Evolutionary conservation across 768 basidiomycete species (phyloP).

Genomic region (Paxillus involutus): DNA sequence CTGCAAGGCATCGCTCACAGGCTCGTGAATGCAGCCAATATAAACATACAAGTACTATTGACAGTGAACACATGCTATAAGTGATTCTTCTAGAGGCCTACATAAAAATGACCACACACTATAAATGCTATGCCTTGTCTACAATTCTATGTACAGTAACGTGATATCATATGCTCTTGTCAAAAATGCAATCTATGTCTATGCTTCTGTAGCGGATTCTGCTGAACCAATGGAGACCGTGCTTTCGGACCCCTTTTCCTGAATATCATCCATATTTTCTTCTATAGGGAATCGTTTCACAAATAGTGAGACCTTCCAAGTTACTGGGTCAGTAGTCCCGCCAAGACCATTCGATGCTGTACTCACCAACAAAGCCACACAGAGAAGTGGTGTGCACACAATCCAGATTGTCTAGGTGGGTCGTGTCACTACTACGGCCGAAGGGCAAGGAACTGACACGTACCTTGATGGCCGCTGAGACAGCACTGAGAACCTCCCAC

Average conservation of each 20-base stretch:
- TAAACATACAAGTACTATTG: neutral
- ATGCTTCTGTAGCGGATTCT: conserved; percentile 14
- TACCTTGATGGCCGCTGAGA: conserved; percentile 68
- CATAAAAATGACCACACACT: neutral
- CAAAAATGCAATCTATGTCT: conserved; percentile 6
- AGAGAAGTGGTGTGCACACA: conserved; percentile 68
- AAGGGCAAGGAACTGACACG: conserved; percentile 11
- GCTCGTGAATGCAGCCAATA: neutral
- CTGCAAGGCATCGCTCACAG: neutral
- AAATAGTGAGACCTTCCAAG: conserved; percentile 28
- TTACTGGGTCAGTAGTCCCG: conserved; percentile 6
- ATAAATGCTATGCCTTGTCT: conserved; percentile 3
- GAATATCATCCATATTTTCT: conserved; percentile 8
- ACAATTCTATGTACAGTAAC: conserved; percentile 17
- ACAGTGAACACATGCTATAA: neutral
- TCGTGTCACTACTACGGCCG: conserved; percentile 8
- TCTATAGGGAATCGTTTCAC: conserved; percentile 28
- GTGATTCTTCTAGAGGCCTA: neutral
- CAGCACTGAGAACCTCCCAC: conserved; percentile 45
- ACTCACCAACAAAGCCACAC: conserved; percentile 61
- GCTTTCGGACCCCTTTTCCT: conserved; percentile 19
- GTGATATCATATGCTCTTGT: conserved; percentile 9
- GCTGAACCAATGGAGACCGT: conserved; percentile 5
- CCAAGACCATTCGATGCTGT: neutral
- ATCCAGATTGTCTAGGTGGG: conserved; percentile 65